phyloP scores from a whole-genome alignment of 257 asterid species.

The Solanum lycopersicoides region DNA sequence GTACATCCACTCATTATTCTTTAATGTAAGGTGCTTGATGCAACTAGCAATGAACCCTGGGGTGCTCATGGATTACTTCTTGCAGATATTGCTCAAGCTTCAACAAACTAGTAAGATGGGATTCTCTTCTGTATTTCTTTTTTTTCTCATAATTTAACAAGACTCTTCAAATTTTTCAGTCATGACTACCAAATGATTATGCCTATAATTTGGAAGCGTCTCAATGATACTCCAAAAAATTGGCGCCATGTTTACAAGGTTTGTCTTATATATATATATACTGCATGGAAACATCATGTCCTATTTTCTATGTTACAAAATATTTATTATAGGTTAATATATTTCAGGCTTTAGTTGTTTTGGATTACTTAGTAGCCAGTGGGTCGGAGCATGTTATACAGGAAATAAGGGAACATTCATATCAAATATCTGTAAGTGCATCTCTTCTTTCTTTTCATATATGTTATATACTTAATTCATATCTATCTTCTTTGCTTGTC shows the following conservation, averaged over 20 bases:
- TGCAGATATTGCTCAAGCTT: conserved; percentile 87
- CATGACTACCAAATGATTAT: conserved; percentile 93
- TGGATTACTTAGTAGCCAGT: conserved; percentile 92
- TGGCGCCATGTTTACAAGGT: conserved; percentile 99
- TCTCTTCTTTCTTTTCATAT: conserved; percentile 11
- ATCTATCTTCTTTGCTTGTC: neutral
- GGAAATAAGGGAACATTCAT: conserved; percentile 89
- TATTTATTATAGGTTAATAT: neutral
- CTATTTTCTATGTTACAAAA: neutral
- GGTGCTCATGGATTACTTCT: conserved; percentile 96
- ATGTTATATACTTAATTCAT: neutral
- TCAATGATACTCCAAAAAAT: conserved; percentile 86
- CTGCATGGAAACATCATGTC: no score
- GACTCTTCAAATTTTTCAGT: conserved; percentile 33
- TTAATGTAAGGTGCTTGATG: conserved; percentile 70
- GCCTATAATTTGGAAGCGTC: conserved; percentile 92
- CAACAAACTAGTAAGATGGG: conserved; percentile 53
- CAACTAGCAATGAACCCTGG: conserved; percentile 98
- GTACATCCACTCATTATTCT: no score
- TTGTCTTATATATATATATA: neutral
- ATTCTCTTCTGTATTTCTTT: no score
- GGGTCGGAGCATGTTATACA: conserved; percentile 93
- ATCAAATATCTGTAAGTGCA: conserved; percentile 75
- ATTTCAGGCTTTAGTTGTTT: conserved; percentile 71
- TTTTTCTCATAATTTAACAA: neutral